A percentile compares a stretch with the other conserved stretches of the same genome.
Conservation (phyloP, 2,329 filamentous ascomycete species). For the Aspergillaceae sp. region DNA sequence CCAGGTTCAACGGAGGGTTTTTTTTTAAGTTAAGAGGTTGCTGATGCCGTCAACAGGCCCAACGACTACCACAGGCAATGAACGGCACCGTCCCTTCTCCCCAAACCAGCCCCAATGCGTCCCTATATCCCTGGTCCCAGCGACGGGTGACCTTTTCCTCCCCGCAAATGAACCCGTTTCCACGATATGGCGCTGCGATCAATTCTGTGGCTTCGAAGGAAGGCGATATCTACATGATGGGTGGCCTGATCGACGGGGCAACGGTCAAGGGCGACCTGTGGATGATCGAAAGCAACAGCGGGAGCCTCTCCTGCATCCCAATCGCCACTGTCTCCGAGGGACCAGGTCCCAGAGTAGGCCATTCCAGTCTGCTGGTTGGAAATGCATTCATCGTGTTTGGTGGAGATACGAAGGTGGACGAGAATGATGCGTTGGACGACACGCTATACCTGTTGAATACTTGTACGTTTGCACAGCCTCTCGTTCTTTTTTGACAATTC, state of each 20-base stretch:
- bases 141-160: constrained; percentile 78
- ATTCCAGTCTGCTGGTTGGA: constrained; percentile 86
- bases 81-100: constrained; percentile 40
- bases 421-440: constrained; percentile 83
- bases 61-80: constrained; percentile 36
- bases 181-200: constrained; percentile 92
- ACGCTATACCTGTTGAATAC: constrained; percentile 95
- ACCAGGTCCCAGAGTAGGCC: constrained; percentile 87
- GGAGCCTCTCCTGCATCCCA: constrained; percentile 81
- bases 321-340: constrained; percentile 88
- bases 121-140: constrained; percentile 94
- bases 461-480: constrained; percentile 53
- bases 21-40: not conserved
- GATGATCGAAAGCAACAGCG: constrained; percentile 84
- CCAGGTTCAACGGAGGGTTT: not conserved
- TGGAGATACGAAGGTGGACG: constrained; percentile 94
- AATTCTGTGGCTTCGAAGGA: constrained; percentile 91
- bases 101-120: constrained; percentile 56
- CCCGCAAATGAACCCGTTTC: constrained; percentile 76
- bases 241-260: constrained; percentile 85
- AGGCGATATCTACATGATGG: constrained; percentile 96
- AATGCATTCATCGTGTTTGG: constrained; percentile 99
- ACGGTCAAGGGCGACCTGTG: constrained; percentile 96
- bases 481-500: constrained; percentile 9
- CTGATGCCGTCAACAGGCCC: constrained; percentile 11